A percentile compares a stretch with the other conserved stretches of the same genome.
phyloP scores from a whole-genome alignment of 768 basidiomycete genomes.

The Amanita muscaria region DNA sequence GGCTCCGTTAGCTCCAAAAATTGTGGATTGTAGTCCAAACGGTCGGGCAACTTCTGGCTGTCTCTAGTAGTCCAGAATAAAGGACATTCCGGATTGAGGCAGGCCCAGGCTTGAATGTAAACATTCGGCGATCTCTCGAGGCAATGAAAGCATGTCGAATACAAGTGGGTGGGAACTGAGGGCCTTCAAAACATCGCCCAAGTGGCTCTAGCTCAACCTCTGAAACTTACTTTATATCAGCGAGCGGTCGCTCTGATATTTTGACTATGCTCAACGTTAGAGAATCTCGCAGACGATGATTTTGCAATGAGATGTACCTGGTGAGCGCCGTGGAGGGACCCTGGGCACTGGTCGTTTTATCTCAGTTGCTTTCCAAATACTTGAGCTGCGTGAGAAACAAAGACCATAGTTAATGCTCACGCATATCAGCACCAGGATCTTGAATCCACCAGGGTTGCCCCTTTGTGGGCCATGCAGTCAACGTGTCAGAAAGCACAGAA shows the following conservation, averaged over 20 bases:
- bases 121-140: constrained; percentile 37
- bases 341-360: neutral
- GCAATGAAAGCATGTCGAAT: constrained; percentile 36
- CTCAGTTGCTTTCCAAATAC: neutral
- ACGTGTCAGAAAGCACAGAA: neutral
- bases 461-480: constrained; percentile 15
- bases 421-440: neutral
- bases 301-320: neutral
- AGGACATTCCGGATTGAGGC: constrained; percentile 50
- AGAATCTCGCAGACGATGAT: neutral
- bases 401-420: neutral
- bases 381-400: neutral
- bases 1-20: constrained; percentile 36
- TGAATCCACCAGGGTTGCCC: constrained; percentile 40
- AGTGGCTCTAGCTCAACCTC: neutral
- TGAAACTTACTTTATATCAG: constrained; percentile 5
- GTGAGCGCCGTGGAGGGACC: neutral
- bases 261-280: constrained; percentile 1
- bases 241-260: constrained; percentile 2
- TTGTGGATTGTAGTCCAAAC: constrained; percentile 37
- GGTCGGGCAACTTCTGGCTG: constrained; percentile 20
- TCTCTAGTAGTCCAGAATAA: constrained; percentile 41
- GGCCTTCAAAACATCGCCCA: constrained; percentile 12
- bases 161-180: constrained; percentile 12
- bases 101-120: constrained; percentile 51